phyloP scores from a whole-genome alignment of 768 basidiomycete species.

The Mycena haematopus region DNA sequence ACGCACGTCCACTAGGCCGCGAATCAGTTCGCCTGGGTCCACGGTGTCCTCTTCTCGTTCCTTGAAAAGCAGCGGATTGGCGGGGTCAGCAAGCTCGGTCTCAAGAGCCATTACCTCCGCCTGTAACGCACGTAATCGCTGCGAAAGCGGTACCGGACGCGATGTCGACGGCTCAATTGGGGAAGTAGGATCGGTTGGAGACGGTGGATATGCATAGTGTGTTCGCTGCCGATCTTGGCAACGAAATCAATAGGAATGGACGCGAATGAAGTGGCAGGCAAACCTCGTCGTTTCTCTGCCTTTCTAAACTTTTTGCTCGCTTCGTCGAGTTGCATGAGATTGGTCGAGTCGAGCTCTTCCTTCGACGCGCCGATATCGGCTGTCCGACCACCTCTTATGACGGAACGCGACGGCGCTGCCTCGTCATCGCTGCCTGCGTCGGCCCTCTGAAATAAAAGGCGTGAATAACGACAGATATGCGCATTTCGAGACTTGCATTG shows the following conservation, averaged over 20 bases:
- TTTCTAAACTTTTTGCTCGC: conserved; percentile 74
- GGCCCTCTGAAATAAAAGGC: conserved; percentile 50
- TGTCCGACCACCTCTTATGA: conserved; percentile 42
- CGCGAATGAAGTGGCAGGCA: conserved; percentile 27
- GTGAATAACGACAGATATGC: conserved; percentile 18
- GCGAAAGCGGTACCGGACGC: conserved; percentile 55
- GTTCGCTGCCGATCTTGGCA: conserved; percentile 56
- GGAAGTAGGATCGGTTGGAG: conserved; percentile 58
- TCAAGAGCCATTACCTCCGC: conserved; percentile 84
- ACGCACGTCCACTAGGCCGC: conserved; percentile 78
- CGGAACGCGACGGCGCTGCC: conserved; percentile 45
- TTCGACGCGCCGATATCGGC: conserved; percentile 45
- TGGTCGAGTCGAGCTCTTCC: conserved; percentile 76
- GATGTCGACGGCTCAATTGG: conserved; percentile 41
- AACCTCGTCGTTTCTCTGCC: conserved; percentile 70
- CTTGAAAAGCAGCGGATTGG: conserved; percentile 69
- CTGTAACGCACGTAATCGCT: conserved; percentile 70
- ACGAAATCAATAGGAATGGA: conserved; percentile 1
- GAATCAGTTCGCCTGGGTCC: conserved; percentile 78
- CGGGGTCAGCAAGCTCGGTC: conserved; percentile 78
- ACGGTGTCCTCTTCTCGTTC: conserved; percentile 66
- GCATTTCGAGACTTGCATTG: conserved; percentile 48
- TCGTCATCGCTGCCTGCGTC: conserved; percentile 75
- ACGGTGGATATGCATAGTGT: conserved; percentile 74
- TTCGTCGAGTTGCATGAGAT: conserved; percentile 67